These are phyloP conservation scores for Xylaria sp. DNA, from an alignment of 2,329 filamentous ascomycete genomes.

Conservation along the genomic window DNA sequence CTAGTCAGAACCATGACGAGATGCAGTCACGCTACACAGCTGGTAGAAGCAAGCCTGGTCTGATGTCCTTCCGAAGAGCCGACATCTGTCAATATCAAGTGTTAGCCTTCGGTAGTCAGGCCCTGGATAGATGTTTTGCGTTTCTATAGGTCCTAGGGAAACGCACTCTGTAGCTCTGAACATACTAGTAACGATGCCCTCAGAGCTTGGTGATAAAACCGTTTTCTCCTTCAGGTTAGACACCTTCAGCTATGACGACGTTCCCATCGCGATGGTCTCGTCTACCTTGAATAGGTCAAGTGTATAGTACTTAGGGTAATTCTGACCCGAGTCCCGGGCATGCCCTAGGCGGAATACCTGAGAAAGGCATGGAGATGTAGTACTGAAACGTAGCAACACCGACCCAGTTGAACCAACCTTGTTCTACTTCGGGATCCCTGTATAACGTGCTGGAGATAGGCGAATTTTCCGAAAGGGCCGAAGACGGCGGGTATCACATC, in stretches of 20 bases:
- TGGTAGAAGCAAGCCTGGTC: conserved; percentile 1
- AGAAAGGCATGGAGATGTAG: conserved; percentile 17
- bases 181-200: not conserved
- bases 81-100: not conserved
- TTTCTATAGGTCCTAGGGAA: not conserved
- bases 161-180: conserved; percentile 1
- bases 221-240: conserved; percentile 24
- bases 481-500: conserved; percentile 14
- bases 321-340: conserved; percentile 30
- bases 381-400: conserved; percentile 30
- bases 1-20: conserved; percentile 5
- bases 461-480: conserved; percentile 36
- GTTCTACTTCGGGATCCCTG: conserved; percentile 29
- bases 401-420: conserved; percentile 20
- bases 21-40: conserved; percentile 1
- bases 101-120: conserved; percentile 1
- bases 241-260: conserved; percentile 10
- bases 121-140: not conserved
- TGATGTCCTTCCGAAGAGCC: not conserved
- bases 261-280: conserved; percentile 4
- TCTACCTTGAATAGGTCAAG: conserved; percentile 1
- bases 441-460: conserved; percentile 35
- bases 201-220: conserved; percentile 15
- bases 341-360: conserved; percentile 1
- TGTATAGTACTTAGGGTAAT: conserved; percentile 13